Percentiles rank a stretch among this genome's conserved stretches.
Conservation (phyloP, 192 early-diverging fungal species). For the Dissophora ornata region DNA sequence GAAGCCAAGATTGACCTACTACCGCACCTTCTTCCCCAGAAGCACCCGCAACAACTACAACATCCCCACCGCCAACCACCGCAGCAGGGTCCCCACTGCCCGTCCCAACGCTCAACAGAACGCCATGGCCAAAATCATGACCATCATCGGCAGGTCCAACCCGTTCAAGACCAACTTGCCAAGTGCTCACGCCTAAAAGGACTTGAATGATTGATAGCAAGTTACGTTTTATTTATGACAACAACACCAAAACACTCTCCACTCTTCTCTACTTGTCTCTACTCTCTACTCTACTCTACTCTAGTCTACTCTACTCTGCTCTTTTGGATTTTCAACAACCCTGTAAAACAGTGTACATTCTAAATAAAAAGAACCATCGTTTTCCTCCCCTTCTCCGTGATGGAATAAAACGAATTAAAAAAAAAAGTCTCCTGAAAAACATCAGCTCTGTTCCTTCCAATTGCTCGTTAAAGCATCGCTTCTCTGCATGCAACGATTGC, state of each 20-base stretch:
- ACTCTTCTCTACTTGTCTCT: too few relatives aligned
- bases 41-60: constrained; percentile 52
- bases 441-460: too few relatives aligned
- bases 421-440: too few relatives aligned
- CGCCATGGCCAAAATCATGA: constrained; percentile 51
- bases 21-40: constrained; percentile 54
- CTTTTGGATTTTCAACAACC: too few relatives aligned
- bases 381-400: not conserved
- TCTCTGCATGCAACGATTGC: too few relatives aligned
- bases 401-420: too few relatives aligned
- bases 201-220: constrained; percentile 9
- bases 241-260: not conserved
- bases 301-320: too few relatives aligned
- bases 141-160: constrained; percentile 41
- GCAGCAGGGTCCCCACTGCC: constrained; percentile 31
- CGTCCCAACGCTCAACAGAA: constrained; percentile 46
- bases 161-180: constrained; percentile 16
- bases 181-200: constrained; percentile 6
- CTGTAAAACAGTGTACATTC: too few relatives aligned
- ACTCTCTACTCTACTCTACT: too few relatives aligned
- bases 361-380: not conserved
- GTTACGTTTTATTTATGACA: too few relatives aligned
- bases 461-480: too few relatives aligned
- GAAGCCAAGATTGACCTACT: constrained; percentile 51
- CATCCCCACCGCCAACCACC: constrained; percentile 47